Conservation (phyloP, 2,329 filamentous ascomycete genomes). For the Sporothrix brasiliensis region DNA sequence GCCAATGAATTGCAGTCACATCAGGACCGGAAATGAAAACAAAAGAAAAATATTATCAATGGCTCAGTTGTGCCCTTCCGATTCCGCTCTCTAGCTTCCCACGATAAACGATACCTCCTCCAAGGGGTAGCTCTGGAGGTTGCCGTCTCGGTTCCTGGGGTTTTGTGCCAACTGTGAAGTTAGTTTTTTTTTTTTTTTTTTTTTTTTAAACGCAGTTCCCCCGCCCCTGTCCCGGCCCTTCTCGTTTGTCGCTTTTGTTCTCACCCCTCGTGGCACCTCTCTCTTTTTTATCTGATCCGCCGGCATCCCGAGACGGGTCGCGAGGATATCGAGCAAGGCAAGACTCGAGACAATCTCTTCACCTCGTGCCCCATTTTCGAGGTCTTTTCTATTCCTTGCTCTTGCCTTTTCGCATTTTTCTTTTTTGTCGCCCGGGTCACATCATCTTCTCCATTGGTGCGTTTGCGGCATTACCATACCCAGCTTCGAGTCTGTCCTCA, state of each 20-base stretch:
- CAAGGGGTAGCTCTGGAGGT: not conserved
- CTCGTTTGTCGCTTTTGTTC: not conserved
- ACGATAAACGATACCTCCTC: not conserved
- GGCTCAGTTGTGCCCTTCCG: slow-evolving; percentile 16
- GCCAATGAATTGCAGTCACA: not conserved
- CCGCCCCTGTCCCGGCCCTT: not conserved
- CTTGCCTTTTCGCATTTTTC: slow-evolving; percentile 1
- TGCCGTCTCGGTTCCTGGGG: not conserved
- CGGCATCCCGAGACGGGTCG: slow-evolving; percentile 12
- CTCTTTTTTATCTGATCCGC: slow-evolving; percentile 30
- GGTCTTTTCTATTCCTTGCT: not conserved
- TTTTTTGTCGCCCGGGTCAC: not conserved
- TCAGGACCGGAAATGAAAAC: not conserved
- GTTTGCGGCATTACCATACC: slow-evolving; percentile 2
- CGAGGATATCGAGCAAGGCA: not conserved
- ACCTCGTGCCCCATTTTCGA: slow-evolving; percentile 2
- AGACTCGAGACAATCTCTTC: not conserved
- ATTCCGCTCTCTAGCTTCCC: slow-evolving; percentile 30
- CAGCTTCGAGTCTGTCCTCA: not conserved
- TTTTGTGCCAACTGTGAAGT: not conserved
- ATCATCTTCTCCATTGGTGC: slow-evolving; percentile 18
- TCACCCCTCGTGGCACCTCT: not conserved
- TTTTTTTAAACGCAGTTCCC: not conserved
- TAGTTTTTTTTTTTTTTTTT: not conserved
- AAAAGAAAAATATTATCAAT: not conserved